Evolutionary conservation across 2,329 filamentous ascomycete genomes (phyloP), one percentile per base, ranked within the genome.

Genomic region (Coniochaeta prunicola): DNA sequence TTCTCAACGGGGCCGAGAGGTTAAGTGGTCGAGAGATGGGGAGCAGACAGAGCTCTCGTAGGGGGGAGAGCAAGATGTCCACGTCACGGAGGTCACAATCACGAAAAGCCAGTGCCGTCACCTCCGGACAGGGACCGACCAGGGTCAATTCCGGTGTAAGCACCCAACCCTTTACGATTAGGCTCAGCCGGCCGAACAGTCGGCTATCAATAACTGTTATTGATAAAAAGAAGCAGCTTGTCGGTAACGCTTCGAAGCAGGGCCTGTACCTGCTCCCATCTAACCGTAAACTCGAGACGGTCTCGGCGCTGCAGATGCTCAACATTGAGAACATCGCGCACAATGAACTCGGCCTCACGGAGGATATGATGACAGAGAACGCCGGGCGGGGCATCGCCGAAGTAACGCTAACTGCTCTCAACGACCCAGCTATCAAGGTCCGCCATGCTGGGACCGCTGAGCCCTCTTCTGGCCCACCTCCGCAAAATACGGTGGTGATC

Each of bases 351-450:
- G 92, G 92, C 5, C 79, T 97, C 53, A 90, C 88, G 0, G 91
- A 96, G 69, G 91, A 94, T 57, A 87, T 97, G 72, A 91, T 97
- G 77, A 87, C 91, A 0, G 94, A 97, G 69, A 97, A 93, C 69
- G 90, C 92, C 1, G 93, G 90, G 19, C 85, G 93, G 28, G 90
- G 91, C 48, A 90, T 97, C 61, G 92, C 92, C 4, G 89, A 96
- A 73, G 88, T 92, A 30, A 87, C 91, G 0, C 79, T 96, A 58
- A 81, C 79, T 56, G 84, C 90, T 12, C 76, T 96, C 53, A 79
- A 79, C 1, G 84, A 86, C 63, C 84, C 79, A 60, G 86, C 80
- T 56, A 83, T 80, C 69, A 84, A 76, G 72, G 79, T 80, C 53
- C 83, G 76, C 12, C 72, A 65, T 28, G 62, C 80, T 21, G 77